Evolutionary conservation across 768 basidiomycete genomes (phyloP).

Genomic region (Lepiota brunneoincarnata): DNA sequence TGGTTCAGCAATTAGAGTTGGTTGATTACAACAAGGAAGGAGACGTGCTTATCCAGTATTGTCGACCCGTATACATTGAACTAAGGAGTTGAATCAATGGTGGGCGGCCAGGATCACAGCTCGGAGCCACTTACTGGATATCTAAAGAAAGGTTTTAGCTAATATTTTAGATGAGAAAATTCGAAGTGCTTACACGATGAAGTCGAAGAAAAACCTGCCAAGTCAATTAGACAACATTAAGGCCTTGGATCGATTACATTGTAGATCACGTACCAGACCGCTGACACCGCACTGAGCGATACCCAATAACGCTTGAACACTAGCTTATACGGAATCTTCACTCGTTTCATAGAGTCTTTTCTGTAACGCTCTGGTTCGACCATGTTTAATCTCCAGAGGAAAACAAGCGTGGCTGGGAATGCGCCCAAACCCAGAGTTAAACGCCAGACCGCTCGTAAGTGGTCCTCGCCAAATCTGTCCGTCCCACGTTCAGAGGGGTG

Average conservation of each 20-base stretch:
- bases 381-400: constrained; percentile 85
- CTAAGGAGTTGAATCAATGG: constrained; percentile 25
- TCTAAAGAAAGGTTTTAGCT: constrained; percentile 24
- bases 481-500: constrained; percentile 2
- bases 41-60: constrained; percentile 56
- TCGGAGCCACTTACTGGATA: constrained; percentile 52
- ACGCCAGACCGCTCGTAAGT: constrained; percentile 85
- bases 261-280: constrained; percentile 58
- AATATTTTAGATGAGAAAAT: neutral
- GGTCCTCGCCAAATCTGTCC: constrained; percentile 66
- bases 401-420: constrained; percentile 72
- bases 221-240: no score
- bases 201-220: constrained; percentile 70
- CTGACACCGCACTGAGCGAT: constrained; percentile 65
- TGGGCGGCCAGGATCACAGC: neutral
- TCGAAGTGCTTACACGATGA: constrained; percentile 56
- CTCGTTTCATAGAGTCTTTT: constrained; percentile 75
- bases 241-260: neutral
- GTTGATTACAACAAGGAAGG: neutral
- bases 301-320: constrained; percentile 79
- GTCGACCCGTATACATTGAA: constrained; percentile 82
- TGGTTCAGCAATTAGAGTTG: constrained; percentile 19
- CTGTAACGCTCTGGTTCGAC: constrained; percentile 71
- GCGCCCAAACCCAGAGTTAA: constrained; percentile 83
- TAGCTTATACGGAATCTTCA: constrained; percentile 71